Evolutionary conservation across 164 flowering plant species (phyloP).

Genomic region (Stephania yunnanensis): DNA sequence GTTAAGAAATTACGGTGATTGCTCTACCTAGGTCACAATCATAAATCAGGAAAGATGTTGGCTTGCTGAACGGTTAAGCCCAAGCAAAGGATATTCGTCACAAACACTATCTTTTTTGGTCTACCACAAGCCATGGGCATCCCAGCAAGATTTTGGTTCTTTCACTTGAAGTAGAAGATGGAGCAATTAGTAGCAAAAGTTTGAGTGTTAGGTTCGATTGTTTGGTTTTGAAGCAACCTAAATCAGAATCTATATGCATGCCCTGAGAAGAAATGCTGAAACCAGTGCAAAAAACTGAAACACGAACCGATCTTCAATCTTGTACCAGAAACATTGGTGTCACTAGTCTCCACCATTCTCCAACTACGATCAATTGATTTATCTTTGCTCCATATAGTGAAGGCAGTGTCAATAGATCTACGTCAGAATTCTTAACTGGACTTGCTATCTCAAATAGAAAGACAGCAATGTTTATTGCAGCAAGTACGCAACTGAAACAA

Average conservation of each 20-base stretch:
- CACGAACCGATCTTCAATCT: constrained; percentile 48
- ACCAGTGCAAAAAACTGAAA: constrained; percentile 26
- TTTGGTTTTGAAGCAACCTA: neutral
- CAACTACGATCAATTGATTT: constrained; percentile 57
- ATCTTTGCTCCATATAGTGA: constrained; percentile 68
- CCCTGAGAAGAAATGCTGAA: constrained; percentile 1
- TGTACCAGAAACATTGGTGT: constrained; percentile 96
- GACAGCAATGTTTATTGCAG: constrained; percentile 58
- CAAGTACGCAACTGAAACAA: constrained; percentile 48
- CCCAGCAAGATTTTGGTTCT: neutral
- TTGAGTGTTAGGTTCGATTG: neutral
- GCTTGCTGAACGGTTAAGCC: neutral
- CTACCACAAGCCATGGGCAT: neutral
- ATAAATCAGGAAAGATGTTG: neutral
- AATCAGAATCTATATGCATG: neutral
- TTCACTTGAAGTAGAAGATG: neutral
- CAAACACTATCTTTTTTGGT: neutral
- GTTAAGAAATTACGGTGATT: neutral
- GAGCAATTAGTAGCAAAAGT: neutral
- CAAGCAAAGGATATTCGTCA: neutral
- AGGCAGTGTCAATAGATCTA: constrained; percentile 52
- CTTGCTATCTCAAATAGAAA: constrained; percentile 65
- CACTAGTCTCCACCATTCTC: constrained; percentile 89
- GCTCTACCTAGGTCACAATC: neutral
- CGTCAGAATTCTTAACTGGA: constrained; percentile 44